Evolutionary conservation across 306 rosid genomes (phyloP).

Genomic region (Quercus glauca): DNA sequence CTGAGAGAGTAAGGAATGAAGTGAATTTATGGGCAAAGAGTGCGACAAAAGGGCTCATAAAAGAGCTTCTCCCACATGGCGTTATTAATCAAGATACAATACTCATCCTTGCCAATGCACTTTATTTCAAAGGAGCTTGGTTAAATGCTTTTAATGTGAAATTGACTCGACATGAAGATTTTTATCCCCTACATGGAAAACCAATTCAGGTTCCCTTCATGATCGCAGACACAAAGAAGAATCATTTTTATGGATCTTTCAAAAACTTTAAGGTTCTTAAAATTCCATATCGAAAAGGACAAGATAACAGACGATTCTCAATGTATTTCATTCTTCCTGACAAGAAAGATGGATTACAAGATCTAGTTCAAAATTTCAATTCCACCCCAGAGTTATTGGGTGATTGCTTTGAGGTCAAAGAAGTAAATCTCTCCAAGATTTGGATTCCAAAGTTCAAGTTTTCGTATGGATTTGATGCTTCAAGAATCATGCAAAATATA

Average conservation of each 20-base stretch:
- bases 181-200: constrained; percentile 19
- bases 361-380: background rate
- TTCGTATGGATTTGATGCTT: background rate
- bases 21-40: no score
- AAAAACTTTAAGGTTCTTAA: background rate
- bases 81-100: background rate
- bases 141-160: background rate
- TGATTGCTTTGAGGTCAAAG: background rate
- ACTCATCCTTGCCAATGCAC: constrained; percentile 22
- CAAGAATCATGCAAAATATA: background rate
- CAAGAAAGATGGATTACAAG: constrained; percentile 13
- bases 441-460: constrained; percentile 27
- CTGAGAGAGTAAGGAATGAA: no score
- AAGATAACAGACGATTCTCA: background rate
- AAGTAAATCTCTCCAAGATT: background rate
- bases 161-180: background rate
- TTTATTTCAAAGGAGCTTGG: constrained; percentile 34
- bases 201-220: constrained; percentile 17
- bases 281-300: background rate
- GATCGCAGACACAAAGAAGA: background rate
- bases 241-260: background rate
- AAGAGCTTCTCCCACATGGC: no score
- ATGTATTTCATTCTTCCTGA: constrained; percentile 29
- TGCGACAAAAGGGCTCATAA: no score
- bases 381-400: background rate